These are phyloP conservation scores for Juglanconis sp. DNA, from an alignment of 2,329 filamentous ascomycete genomes.

Conservation along the genomic window DNA sequence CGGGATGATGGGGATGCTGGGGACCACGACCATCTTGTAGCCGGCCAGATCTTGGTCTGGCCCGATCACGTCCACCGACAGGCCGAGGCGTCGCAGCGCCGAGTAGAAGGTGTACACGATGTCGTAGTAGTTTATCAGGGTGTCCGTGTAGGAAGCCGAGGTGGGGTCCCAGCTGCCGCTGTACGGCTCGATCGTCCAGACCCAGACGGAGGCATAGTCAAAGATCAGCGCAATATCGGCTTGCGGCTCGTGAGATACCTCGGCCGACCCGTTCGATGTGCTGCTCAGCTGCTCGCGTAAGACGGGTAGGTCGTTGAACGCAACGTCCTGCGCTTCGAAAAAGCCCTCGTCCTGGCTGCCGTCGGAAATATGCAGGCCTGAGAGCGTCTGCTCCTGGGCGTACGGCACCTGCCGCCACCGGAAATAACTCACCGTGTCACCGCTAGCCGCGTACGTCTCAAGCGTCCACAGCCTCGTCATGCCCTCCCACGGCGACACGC, in stretches of 20 bases:
- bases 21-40: conserved; percentile 23
- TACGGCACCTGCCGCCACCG: conserved; percentile 25
- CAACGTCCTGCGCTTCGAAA: conserved; percentile 17
- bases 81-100: conserved; percentile 22
- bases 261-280: not conserved
- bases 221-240: conserved; percentile 21
- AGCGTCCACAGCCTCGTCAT: conserved; percentile 25
- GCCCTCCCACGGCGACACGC: conserved; percentile 20
- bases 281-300: conserved; percentile 5
- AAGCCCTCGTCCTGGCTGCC: conserved; percentile 20
- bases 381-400: conserved; percentile 24
- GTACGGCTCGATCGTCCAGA: conserved; percentile 23
- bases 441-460: conserved; percentile 21
- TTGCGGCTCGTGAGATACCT: conserved; percentile 13
- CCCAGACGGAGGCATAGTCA: conserved; percentile 22
- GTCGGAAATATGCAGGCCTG: conserved; percentile 21
- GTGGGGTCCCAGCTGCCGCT: conserved; percentile 23
- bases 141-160: conserved; percentile 16
- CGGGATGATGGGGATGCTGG: conserved; percentile 22
- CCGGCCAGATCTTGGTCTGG: conserved; percentile 20
- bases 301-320: conserved; percentile 18
- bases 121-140: conserved; percentile 19
- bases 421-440: conserved; percentile 23
- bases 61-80: conserved; percentile 22
- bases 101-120: conserved; percentile 22